Percentiles rank a stretch among this genome's conserved stretches.
Evolutionary conservation across 2,329 filamentous ascomycete species (phyloP).

Genomic region (Cadophora sp.): DNA sequence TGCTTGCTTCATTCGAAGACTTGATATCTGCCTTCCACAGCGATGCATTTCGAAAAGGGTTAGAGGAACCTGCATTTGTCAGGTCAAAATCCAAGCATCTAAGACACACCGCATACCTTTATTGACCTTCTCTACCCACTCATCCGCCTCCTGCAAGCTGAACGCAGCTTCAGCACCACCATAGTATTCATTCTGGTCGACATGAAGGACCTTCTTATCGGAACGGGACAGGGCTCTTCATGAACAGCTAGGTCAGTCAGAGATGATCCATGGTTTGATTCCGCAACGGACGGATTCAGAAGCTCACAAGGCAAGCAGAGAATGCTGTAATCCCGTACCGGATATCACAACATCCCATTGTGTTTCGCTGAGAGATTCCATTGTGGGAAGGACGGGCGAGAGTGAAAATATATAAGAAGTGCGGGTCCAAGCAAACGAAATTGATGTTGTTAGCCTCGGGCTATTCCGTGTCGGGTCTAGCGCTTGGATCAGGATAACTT

Average conservation of each 20-base stretch:
- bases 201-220: constrained; percentile 87
- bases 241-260: constrained; percentile 74
- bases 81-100: neutral
- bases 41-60: constrained; percentile 40
- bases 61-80: constrained; percentile 27
- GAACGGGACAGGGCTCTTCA: constrained; percentile 90
- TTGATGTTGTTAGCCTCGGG: constrained; percentile 24
- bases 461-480: constrained; percentile 15
- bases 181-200: constrained; percentile 89
- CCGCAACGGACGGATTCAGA: constrained; percentile 23
- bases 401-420: constrained; percentile 24
- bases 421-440: constrained; percentile 21
- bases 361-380: constrained; percentile 78
- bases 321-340: constrained; percentile 80
- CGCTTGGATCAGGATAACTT: neutral
- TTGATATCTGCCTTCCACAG: constrained; percentile 37
- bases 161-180: constrained; percentile 86
- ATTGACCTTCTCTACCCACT: constrained; percentile 65
- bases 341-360: constrained; percentile 82
- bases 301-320: constrained; percentile 76
- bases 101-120: constrained; percentile 40
- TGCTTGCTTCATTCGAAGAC: constrained; percentile 45
- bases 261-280: constrained; percentile 50
- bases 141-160: constrained; percentile 80
- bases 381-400: constrained; percentile 46